These are phyloP conservation scores for Sisymbrium altissimum DNA, from an alignment of 345 rosid species.

Conservation along the genomic window DNA sequence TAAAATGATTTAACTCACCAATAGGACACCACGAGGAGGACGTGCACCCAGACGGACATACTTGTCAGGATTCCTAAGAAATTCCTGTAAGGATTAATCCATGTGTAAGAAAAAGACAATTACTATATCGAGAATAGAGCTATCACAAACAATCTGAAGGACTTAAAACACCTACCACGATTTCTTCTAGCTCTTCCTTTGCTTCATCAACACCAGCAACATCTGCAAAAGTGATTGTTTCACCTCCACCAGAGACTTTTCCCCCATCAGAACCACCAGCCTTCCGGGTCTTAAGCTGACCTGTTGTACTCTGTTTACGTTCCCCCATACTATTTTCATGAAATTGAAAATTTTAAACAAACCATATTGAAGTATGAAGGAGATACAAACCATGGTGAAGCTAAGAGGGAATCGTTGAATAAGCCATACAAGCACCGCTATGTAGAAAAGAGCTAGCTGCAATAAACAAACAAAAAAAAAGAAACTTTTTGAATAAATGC, in stretches of 20 bases:
- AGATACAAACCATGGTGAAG: slow-evolving; percentile 65
- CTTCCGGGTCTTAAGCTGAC: slow-evolving; percentile 74
- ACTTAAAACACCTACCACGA: slow-evolving; percentile 58
- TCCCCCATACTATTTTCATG: background rate
- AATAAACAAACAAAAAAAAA: slow-evolving; percentile 14
- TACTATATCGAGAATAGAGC: slow-evolving; percentile 18
- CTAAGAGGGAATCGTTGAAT: slow-evolving; percentile 63
- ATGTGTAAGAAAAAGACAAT: slow-evolving; percentile 18
- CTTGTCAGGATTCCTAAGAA: slow-evolving; percentile 88
- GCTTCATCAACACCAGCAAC: slow-evolving; percentile 99
- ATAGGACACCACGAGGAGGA: slow-evolving; percentile 93
- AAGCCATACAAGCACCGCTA: slow-evolving; percentile 79
- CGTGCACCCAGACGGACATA: slow-evolving; percentile 88
- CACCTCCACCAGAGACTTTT: slow-evolving; percentile 70
- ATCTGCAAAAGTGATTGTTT: slow-evolving; percentile 82
- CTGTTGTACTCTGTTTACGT: slow-evolving; percentile 59
- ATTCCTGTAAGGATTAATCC: slow-evolving; percentile 56
- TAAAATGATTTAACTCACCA: slow-evolving; percentile 53
- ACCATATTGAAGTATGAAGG: background rate
- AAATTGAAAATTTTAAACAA: background rate
- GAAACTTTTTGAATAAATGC: background rate
- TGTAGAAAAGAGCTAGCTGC: slow-evolving; percentile 81
- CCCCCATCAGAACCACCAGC: slow-evolving; percentile 61
- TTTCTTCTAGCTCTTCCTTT: slow-evolving; percentile 97
- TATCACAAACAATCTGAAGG: background rate